These are phyloP conservation scores for Lablab purpureus DNA, from an alignment of 306 rosid species.

Conservation along the genomic window DNA sequence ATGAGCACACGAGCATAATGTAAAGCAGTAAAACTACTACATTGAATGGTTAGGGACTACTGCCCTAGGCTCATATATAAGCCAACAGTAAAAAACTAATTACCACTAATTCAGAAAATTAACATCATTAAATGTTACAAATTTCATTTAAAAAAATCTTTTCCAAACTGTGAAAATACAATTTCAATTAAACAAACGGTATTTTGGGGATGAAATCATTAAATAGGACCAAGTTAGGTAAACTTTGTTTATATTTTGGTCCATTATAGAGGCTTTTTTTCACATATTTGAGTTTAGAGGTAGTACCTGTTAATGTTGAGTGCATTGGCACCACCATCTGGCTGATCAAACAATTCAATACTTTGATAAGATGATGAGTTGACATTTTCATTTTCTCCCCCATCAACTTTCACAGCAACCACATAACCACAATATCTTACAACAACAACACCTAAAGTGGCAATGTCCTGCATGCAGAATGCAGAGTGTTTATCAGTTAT, in stretches of 20 bases:
- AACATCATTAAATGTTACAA: neutral
- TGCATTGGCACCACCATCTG: neutral
- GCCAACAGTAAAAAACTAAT: too few species aligned
- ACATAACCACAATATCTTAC: neutral
- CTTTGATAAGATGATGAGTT: neutral
- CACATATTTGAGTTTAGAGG: neutral
- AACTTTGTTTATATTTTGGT: neutral
- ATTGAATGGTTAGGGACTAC: too few species aligned
- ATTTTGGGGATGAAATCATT: neutral
- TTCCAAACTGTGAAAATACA: neutral
- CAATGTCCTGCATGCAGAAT: neutral
- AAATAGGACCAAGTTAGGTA: neutral
- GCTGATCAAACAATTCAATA: neutral
- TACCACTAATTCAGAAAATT: neutral
- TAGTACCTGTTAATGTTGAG: neutral
- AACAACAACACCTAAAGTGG: neutral
- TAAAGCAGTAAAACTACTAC: too few species aligned
- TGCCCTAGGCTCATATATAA: too few species aligned
- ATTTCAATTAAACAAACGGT: too few species aligned
- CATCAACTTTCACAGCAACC: neutral
- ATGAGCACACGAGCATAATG: too few species aligned
- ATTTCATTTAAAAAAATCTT: too few species aligned
- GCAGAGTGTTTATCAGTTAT: neutral
- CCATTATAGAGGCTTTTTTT: neutral
- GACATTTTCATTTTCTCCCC: neutral